Evolutionary conservation across 73 alveolate genomes (phyloP).

Genomic region (Durusdinium trenchii): DNA sequence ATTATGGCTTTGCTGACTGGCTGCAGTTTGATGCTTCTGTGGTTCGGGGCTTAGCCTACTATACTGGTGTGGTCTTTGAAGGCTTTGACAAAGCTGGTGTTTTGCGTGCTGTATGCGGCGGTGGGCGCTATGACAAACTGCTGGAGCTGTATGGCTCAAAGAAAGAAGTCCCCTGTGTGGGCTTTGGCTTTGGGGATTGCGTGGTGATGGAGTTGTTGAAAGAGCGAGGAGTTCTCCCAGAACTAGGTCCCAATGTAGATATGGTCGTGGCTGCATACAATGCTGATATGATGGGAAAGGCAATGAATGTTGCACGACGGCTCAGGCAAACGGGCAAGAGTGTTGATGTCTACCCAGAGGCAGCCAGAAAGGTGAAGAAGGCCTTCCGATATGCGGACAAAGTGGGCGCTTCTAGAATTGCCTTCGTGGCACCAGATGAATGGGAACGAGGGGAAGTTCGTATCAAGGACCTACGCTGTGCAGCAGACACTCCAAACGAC

Average conservation of each 20-base stretch:
- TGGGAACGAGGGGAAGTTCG: constrained; percentile 94
- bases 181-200: constrained; percentile 95
- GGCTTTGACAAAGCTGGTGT: constrained; percentile 94
- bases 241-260: constrained; percentile 70
- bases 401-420: constrained; percentile 75
- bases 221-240: constrained; percentile 55
- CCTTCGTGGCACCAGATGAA: constrained; percentile 90
- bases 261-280: constrained; percentile 95
- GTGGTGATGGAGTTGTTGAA: not conserved
- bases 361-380: constrained; percentile 77
- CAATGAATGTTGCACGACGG: constrained; percentile 31
- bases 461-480: constrained; percentile 64
- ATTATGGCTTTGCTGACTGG: constrained; percentile 95
- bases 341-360: constrained; percentile 88
- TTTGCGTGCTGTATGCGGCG: constrained; percentile 90
- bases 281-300: constrained; percentile 95
- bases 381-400: constrained; percentile 94
- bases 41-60: constrained; percentile 95
- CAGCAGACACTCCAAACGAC: not conserved
- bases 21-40: constrained; percentile 95
- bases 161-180: constrained; percentile 94
- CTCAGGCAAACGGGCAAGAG: constrained; percentile 79
- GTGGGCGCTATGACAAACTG: constrained; percentile 94
- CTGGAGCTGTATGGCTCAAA: constrained; percentile 86
- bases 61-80: constrained; percentile 95